These are phyloP conservation scores for Hypoxylon sp. DNA, from an alignment of 2,329 filamentous ascomycete genomes.

Conservation along the genomic window DNA sequence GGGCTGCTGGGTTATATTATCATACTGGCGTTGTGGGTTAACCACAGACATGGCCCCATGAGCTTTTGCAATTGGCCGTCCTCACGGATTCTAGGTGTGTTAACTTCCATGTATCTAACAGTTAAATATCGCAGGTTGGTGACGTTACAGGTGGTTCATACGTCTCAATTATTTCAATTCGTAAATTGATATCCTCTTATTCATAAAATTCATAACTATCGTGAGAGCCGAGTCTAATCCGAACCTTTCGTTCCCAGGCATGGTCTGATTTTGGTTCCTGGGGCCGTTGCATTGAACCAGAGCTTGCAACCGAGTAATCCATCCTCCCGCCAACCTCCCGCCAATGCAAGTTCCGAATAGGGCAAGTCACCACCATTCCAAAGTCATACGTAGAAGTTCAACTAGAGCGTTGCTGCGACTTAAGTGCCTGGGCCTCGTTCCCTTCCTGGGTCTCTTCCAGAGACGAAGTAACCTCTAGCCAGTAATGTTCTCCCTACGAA, in stretches of 20 bases:
- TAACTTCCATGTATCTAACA: no score
- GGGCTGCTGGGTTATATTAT: no score
- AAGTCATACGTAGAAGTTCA: neutral
- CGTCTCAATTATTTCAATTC: neutral
- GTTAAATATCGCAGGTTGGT: no score
- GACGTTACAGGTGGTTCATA: no score
- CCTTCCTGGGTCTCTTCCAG: neutral
- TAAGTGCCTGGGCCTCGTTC: neutral
- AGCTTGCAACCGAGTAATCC: neutral
- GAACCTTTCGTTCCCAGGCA: neutral
- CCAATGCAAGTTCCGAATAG: neutral
- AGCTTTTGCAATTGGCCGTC: no score
- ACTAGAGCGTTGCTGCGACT: neutral
- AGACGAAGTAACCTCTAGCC: neutral
- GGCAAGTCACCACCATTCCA: neutral
- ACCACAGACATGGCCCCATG: no score
- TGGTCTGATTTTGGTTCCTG: neutral
- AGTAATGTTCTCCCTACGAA: neutral
- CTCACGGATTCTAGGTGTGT: no score
- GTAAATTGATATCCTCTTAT: neutral
- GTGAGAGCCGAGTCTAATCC: neutral
- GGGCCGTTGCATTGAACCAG: neutral
- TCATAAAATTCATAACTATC: neutral
- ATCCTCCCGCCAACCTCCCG: neutral
- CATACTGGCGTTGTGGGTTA: no score